Conservation (phyloP, 345 rosid genomes). For the Eutrema yunnanense region DNA sequence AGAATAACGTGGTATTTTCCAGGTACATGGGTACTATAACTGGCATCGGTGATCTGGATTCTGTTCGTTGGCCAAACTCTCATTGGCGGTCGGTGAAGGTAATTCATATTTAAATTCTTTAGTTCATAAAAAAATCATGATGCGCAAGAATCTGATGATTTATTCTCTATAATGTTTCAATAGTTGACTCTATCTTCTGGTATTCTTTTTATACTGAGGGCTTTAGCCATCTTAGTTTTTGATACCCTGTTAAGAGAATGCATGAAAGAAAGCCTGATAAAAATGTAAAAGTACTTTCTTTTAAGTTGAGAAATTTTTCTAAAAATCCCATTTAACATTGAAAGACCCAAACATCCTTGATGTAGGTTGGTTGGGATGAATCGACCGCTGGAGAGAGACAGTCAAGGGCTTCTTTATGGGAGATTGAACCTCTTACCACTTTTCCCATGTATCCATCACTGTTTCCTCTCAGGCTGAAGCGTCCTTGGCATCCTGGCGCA, state of each 20-base stretch:
- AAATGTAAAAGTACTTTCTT: background rate
- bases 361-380: conserved; percentile 81
- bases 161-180: background rate
- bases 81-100: conserved; percentile 76
- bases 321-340: background rate
- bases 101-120: background rate
- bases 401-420: conserved; percentile 70
- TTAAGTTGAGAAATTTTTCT: background rate
- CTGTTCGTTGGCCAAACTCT: conserved; percentile 58
- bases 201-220: background rate
- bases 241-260: background rate
- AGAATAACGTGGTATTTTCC: background rate
- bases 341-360: background rate
- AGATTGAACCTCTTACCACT: conserved; percentile 67
- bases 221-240: background rate
- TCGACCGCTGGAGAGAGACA: conserved; percentile 72
- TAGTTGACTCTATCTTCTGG: background rate
- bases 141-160: background rate
- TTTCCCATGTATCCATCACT: conserved; percentile 75
- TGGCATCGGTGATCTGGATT: conserved; percentile 52
- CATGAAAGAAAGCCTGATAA: background rate
- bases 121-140: background rate
- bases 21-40: conserved; percentile 75
- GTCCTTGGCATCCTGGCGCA: conserved; percentile 60
- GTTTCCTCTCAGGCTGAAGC: conserved; percentile 63